phyloP scores from a whole-genome alignment of 768 basidiomycete genomes.

The Cytidiella melzeri region DNA sequence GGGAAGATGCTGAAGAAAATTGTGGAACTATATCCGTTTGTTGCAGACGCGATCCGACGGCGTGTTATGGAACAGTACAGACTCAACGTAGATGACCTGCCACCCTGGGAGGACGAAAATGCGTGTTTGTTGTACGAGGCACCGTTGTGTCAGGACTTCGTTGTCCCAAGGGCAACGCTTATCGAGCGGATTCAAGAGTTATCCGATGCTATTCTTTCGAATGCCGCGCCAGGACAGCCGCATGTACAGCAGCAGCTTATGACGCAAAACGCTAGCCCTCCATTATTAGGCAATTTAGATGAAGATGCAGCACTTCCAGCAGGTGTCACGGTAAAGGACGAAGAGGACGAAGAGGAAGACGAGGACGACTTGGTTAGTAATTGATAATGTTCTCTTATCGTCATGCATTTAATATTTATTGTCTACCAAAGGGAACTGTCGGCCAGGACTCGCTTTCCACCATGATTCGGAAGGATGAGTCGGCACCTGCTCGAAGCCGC shows the following conservation, averaged over 20 bases:
- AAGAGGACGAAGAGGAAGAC: background rate
- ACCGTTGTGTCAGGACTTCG: constrained; percentile 50
- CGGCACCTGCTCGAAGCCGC: constrained; percentile 49
- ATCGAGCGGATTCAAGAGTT: constrained; percentile 1
- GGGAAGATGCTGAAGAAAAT: constrained; percentile 63
- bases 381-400: background rate
- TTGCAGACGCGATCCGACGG: constrained; percentile 38
- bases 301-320: no score
- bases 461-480: constrained; percentile 73
- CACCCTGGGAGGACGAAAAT: constrained; percentile 43
- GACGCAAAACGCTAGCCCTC: no score
- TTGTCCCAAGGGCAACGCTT: constrained; percentile 3
- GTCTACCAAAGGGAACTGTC: constrained; percentile 47
- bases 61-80: constrained; percentile 46
- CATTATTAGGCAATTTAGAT: no score
- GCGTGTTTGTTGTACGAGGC: constrained; percentile 41
- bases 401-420: background rate
- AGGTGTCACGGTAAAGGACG: background rate
- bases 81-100: constrained; percentile 49
- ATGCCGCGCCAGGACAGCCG: no score
- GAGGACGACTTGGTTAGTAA: constrained; percentile 14
- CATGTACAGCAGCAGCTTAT: no score
- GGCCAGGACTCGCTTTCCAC: constrained; percentile 66
- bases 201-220: no score
- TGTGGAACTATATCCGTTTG: constrained; percentile 37